These are phyloP conservation scores for Phytophthora capsici DNA, from an alignment of 352 stramenopile genomes.

Conservation along the genomic window DNA sequence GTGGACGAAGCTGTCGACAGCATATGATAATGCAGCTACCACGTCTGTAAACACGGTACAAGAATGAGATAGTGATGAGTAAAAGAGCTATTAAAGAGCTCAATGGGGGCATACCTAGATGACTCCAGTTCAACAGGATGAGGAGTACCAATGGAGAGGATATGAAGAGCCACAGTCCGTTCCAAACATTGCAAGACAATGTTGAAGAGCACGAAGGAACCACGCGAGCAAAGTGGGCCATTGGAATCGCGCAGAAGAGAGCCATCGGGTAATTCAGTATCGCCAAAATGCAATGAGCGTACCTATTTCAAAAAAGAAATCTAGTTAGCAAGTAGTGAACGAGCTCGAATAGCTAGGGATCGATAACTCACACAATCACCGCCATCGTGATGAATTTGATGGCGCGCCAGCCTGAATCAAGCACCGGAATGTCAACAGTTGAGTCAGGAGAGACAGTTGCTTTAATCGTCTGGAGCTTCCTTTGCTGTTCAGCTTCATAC, in stretches of 20 bases:
- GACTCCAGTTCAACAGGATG: slow-evolving; percentile 29
- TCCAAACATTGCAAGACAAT: slow-evolving; percentile 32
- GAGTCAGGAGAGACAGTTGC: background rate
- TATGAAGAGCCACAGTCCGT: slow-evolving; percentile 52
- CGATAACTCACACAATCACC: slow-evolving; percentile 53
- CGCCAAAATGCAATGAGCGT: slow-evolving; percentile 72
- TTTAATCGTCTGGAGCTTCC: slow-evolving; percentile 17
- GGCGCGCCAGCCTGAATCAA: slow-evolving; percentile 59
- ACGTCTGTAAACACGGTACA: slow-evolving; percentile 25
- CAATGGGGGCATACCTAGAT: slow-evolving; percentile 22
- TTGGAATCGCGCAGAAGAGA: slow-evolving; percentile 68
- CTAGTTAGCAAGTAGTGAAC: too few relatives aligned
- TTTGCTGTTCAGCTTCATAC: slow-evolving; percentile 45
- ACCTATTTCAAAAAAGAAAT: slow-evolving; percentile 39
- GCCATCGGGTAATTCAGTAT: slow-evolving; percentile 88
- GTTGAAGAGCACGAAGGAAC: slow-evolving; percentile 40
- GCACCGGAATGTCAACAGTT: slow-evolving; percentile 9
- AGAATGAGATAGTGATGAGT: background rate
- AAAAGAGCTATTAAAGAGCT: background rate
- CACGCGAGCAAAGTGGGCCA: slow-evolving; percentile 66
- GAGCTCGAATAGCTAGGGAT: background rate
- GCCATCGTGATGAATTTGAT: slow-evolving; percentile 66
- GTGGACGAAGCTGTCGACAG: slow-evolving; percentile 57
- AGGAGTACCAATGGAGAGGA: slow-evolving; percentile 62
- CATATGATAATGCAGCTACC: slow-evolving; percentile 33